Evolutionary conservation across 2,329 filamentous ascomycete species (phyloP), one percentile per base, ranked within the genome.

Genomic region (Aspergillus sergii): DNA sequence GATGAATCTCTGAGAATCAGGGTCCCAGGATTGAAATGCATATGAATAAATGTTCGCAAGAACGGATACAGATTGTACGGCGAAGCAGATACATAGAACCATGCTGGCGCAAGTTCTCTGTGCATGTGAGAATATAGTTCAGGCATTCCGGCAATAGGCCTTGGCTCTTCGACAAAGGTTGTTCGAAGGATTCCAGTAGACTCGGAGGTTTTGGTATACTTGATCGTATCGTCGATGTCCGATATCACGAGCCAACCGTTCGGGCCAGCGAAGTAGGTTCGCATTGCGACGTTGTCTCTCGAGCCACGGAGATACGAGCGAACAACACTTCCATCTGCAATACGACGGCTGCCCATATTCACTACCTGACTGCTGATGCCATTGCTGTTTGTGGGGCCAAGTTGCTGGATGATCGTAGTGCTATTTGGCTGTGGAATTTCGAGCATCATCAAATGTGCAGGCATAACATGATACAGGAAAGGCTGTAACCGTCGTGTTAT

Each of bases 161-260:
- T 81, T 0, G 93, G 90, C 19, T 88, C 82, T 57, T 94, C 90
- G 54, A 91, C 86, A 72, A 98, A 97, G 0, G 94, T 98, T 58
- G 90, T 90, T 54, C 87, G 85, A 6, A 98, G 82, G 71, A 97
- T 94, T 3, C 93, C 92, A 9, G 91, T 84, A 0, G 93, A 89
- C 57, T 92, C 90, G 50, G 89, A 87, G 0, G 94, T 97, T 76
- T 91, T 84, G 0, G 94, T 97, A 68, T 94, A 82, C 79, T 98
- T 97, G 82, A 98, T 96, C 0, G 94, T 97, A 78, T 98, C 94
- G 74, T 98, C 95, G 68, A 98, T 87, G 71, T 98, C 94, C 45
- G 91, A 94, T 66, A 97, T 89, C 14, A 98, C 80, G 14, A 87
- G 88, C 93, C 93, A 97, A 9, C 94, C 94, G 55, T 91, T 87